Evolutionary conservation across 805 yeast genomes (phyloP).

Genomic region (Priceomyces carsonii): DNA sequence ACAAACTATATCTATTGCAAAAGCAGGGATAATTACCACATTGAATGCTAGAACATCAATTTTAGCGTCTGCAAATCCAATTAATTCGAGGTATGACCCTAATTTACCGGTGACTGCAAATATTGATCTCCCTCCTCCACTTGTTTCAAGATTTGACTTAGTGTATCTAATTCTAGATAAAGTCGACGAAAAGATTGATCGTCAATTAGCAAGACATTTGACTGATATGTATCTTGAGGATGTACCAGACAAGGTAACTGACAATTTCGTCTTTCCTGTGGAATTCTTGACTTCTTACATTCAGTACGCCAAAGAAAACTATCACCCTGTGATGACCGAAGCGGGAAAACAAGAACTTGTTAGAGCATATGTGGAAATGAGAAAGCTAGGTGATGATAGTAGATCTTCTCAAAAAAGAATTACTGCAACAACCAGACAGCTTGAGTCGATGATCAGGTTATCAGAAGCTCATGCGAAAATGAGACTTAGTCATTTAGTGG

Average conservation of each 20-base stretch:
- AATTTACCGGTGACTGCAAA: conserved; percentile 90
- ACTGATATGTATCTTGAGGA: conserved; percentile 93
- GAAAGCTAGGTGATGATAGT: conserved; percentile 90
- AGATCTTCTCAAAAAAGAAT: conserved; percentile 84
- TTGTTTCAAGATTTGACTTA: conserved; percentile 90
- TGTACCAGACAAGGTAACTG: conserved; percentile 68
- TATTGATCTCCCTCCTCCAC: conserved; percentile 95
- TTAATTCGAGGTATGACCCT: conserved; percentile 94
- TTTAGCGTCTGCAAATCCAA: conserved; percentile 95
- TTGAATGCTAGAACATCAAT: conserved; percentile 95
- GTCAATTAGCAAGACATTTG: conserved; percentile 85
- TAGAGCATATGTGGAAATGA: conserved; percentile 86
- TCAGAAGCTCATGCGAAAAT: conserved; percentile 97
- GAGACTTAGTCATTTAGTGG: conserved; percentile 75
- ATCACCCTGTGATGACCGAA: conserved; percentile 75
- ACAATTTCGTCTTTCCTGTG: conserved; percentile 72
- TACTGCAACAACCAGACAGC: conserved; percentile 96
- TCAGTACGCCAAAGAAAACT: conserved; percentile 88
- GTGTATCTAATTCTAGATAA: conserved; percentile 91
- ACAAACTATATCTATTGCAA: conserved; percentile 96
- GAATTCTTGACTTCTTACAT: conserved; percentile 87
- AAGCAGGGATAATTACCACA: conserved; percentile 97
- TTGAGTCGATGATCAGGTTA: conserved; percentile 92
- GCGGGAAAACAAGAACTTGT: conserved; percentile 86
- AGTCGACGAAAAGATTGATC: conserved; percentile 82